Base-by-base conservation (phyloP, 106 monocot species). In the Triglochin maritima region DNA sequence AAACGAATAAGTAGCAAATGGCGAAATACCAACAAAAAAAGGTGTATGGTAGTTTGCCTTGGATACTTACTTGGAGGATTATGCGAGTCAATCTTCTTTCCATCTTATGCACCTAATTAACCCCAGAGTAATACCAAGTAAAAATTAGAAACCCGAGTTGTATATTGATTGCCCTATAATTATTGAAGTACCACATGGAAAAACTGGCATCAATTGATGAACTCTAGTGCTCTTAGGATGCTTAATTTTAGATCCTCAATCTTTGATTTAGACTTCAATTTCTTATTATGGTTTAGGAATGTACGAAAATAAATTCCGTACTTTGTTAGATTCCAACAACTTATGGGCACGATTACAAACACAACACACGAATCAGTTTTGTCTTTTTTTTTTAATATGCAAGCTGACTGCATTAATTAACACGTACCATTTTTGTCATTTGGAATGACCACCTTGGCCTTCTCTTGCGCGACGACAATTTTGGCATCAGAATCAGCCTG, bases 71-170 rank as follows among this genome's bases (percentile, higher is more conserved):
- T 93, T 2, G 79, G 62, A 8, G 86, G 92, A 56, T 93, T 63
- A 46, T 85, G 92, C 11, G 86, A 80, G 17, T 64, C 81, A 60
- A 56, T 72, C 64, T 85, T 85, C 79, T 94, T 94, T 14, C 69
- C 78, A 70, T 76, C 89, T 57, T 52, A 49, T 13, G 70, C 84
- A 62, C 10, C 57, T 63, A 51, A 11, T n/a, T n/a, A n/a, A n/a
- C n/a, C 11, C 12, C 2, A 57, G 17, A 41, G 17, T 42, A 9
- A 17, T 59, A 59, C 13, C n/a, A 59, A 59, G 4, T 6, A n/a
- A n/a, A n/a, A n/a, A n/a, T n/a, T n/a, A n/a, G n/a, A n/a, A n/a
- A n/a, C n/a, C n/a, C n/a, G n/a, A n/a, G n/a, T n/a, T n/a, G n/a
- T n/a, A n/a, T n/a, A n/a, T 17, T 59, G 16, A n/a, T 59, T 59